Evolutionary conservation across 1,284 basidiomycete genomes (phyloP), one percentile per base, ranked within the genome.

Genomic region (Ceratobasidium sp.): DNA sequence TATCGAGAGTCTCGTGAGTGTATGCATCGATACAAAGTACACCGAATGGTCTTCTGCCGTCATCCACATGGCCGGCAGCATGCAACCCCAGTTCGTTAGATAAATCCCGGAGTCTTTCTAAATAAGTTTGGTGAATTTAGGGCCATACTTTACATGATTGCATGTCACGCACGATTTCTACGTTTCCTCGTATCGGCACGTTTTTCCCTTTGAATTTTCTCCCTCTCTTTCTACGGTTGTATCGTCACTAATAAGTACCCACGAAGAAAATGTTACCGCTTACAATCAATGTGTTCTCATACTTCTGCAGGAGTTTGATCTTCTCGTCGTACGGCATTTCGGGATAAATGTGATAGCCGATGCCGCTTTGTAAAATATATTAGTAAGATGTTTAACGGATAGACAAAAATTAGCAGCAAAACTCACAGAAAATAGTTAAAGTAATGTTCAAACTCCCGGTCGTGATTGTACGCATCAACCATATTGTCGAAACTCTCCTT

Each of bases 361-460:
- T 21, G 27, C 41, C 54, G 14, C 52, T 54, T 29, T 5, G 9
- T 1, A 14, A 33, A n/a, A 11, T 2, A 16, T 41, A 16, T 41
- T 16, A 41, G 39, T 16, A 41, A 41, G 16, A 8, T 8, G 8
- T 41, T 8, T 41, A 41, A 8, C 8, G 16, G 8, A 16, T 41
- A 8, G 8, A 41, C 16, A 16, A 8, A 41, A 2, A 8, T 25
- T 36, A n/a, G n/a, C n/a, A n/a, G n/a, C n/a, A n/a, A n/a, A n/a
- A n/a, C 54, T 41, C 14, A 56, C 54, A 56, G 33, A 36, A 56
- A 2, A 23, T 56, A 56, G 13, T 41, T 11, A 13, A 36, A 41
- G 54, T 36, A 56, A 36, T 56, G 54, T 36, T 41, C n/a, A 16
- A 39, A n/a, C 21, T 56, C 54, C 13, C 23, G 54, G 13, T 41